These are phyloP conservation scores for Parasitella parasitica DNA, from an alignment of 371 early-diverging fungal species.

Conservation along the genomic window DNA sequence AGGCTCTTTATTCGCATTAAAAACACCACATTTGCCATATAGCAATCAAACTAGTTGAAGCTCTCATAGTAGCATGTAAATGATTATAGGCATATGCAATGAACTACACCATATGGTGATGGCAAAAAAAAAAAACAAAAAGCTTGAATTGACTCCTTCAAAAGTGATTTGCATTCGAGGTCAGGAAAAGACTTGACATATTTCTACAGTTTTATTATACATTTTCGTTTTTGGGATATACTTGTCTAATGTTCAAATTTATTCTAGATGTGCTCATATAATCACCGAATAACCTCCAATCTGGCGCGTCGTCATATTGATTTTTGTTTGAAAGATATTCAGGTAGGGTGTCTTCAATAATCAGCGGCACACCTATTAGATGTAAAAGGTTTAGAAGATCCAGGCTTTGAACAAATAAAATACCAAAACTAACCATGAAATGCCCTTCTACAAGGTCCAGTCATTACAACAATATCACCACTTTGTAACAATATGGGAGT, in stretches of 20 bases:
- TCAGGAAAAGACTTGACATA: too few species aligned
- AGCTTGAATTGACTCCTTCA: too few species aligned
- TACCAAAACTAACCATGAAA: constrained; percentile 68
- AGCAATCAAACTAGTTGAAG: too few species aligned
- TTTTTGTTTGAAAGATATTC: constrained; percentile 22
- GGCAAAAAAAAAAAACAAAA: constrained; percentile 25
- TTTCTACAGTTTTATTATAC: background rate
- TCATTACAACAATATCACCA: constrained; percentile 87
- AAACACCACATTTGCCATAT: too few species aligned
- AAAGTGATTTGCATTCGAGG: too few species aligned
- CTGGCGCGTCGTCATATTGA: constrained; percentile 21
- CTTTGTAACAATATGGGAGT: constrained; percentile 69
- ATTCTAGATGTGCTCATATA: constrained; percentile 64
- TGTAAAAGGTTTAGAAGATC: too few species aligned
- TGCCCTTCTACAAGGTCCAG: constrained; percentile 66
- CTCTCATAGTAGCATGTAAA: too few species aligned
- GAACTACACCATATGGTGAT: too few species aligned
- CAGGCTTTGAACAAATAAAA: too few species aligned
- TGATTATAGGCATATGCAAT: constrained; percentile 65
- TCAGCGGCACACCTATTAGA: constrained; percentile 30
- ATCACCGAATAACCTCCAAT: constrained; percentile 61
- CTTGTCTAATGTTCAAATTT: constrained; percentile 51
- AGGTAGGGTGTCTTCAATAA: constrained; percentile 31
- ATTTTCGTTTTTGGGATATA: constrained; percentile 9
- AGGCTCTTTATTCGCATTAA: too few species aligned